A percentile compares a stretch with the other conserved stretches of the same genome.
Evolutionary conservation across 1,284 basidiomycete genomes (phyloP).

Genomic region (Ganoderma lingzhi): DNA sequence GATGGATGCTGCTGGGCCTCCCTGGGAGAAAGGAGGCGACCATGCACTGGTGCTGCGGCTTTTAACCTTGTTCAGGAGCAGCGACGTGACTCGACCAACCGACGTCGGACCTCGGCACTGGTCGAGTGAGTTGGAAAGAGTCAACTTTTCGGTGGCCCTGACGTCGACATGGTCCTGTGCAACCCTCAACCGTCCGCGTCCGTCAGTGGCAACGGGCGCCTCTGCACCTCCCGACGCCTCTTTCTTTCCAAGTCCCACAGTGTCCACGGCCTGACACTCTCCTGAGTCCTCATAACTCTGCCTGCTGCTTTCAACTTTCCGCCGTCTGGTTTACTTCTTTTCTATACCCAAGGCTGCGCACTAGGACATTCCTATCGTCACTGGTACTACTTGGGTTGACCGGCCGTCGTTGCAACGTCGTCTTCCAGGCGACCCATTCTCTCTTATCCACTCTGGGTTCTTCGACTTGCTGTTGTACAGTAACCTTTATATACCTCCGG

Average conservation of each 20-base stretch:
- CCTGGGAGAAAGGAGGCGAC: not conserved
- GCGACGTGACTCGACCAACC: conserved; percentile 8
- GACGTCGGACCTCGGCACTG: not conserved
- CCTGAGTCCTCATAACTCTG: not conserved
- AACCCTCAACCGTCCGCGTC: conserved; percentile 6
- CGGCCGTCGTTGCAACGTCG: not conserved
- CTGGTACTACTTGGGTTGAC: not conserved
- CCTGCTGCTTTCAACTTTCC: too few species aligned
- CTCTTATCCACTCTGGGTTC: not conserved
- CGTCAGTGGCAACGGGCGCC: not conserved
- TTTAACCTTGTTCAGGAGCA: not conserved
- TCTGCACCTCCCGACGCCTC: not conserved
- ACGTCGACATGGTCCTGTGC: conserved; percentile 9
- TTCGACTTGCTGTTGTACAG: not conserved
- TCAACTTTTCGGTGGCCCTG: not conserved
- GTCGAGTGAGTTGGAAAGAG: conserved; percentile 4
- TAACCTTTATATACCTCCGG: not conserved
- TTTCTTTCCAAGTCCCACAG: not conserved
- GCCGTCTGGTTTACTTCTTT: too few species aligned
- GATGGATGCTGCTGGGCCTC: not conserved
- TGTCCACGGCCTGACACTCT: not conserved
- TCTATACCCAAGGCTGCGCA: too few species aligned
- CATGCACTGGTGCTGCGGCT: not conserved
- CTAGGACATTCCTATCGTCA: not conserved
- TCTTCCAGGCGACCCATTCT: not conserved